These are phyloP conservation scores for Yarrowia deformans DNA, from an alignment of 805 yeast genomes.

Conservation along the genomic window DNA sequence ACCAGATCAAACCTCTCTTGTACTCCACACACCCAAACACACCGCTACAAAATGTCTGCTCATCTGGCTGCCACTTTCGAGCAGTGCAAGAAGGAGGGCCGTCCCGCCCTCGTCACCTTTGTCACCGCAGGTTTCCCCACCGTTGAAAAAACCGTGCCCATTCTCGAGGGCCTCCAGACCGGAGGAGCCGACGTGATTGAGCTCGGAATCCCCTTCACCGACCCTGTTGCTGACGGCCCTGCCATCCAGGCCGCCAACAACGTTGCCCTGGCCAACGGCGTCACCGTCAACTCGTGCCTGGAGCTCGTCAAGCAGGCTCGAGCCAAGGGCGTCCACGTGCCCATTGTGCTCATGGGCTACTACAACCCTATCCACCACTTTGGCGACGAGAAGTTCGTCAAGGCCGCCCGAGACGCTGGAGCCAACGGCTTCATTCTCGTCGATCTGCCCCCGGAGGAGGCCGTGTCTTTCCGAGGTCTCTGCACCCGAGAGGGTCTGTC, in stretches of 20 bases:
- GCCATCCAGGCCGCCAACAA: slow-evolving; percentile 88
- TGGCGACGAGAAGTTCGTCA: slow-evolving; percentile 84
- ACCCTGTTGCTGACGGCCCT: slow-evolving; percentile 99
- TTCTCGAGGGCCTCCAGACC: slow-evolving; percentile 84
- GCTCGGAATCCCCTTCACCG: slow-evolving; percentile 95
- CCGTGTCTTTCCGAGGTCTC: slow-evolving; percentile 78
- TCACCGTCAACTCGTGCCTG: slow-evolving; percentile 71
- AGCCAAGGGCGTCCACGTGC: slow-evolving; percentile 81
- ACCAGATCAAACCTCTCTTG: slow-evolving; percentile 26
- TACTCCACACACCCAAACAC: background rate
- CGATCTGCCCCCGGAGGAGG: slow-evolving; percentile 98
- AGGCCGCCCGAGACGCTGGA: slow-evolving; percentile 84
- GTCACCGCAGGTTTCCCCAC: slow-evolving; percentile 95
- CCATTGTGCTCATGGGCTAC: slow-evolving; percentile 95
- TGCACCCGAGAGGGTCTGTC: slow-evolving; percentile 75
- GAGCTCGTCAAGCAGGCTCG: slow-evolving; percentile 80
- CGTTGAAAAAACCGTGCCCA: slow-evolving; percentile 84
- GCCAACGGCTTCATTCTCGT: slow-evolving; percentile 95
- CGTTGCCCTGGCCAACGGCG: slow-evolving; percentile 80
- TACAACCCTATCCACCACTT: slow-evolving; percentile 90
- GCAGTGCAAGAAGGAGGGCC: slow-evolving; percentile 65
- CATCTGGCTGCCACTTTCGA: slow-evolving; percentile 66
- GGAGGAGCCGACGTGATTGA: slow-evolving; percentile 97
- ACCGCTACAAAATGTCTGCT: slow-evolving; percentile 56
- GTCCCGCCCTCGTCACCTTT: slow-evolving; percentile 90